Evolutionary conservation across 2,329 filamentous ascomycete species (phyloP).

Genomic region (Botrytis galanthina): DNA sequence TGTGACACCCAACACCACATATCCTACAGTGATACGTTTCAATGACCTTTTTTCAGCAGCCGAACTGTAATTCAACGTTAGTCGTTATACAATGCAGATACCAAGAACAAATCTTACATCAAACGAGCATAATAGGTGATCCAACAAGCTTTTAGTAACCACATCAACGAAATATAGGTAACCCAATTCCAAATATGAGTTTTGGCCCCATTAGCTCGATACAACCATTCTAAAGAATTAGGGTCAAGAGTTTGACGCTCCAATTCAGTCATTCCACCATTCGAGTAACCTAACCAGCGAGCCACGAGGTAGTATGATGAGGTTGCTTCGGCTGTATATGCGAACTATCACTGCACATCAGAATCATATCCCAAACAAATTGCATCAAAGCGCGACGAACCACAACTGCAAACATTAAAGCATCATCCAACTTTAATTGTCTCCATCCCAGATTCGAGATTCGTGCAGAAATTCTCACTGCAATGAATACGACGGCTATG

Average conservation of each 20-base stretch:
- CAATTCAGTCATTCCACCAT: background rate
- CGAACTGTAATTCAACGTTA: background rate
- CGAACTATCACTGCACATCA: constrained; percentile 6
- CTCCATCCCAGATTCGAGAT: constrained; percentile 10
- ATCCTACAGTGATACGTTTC: constrained; percentile 12
- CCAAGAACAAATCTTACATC: background rate
- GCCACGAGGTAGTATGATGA: constrained; percentile 1
- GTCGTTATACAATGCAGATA: background rate
- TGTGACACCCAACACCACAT: background rate
- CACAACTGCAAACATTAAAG: constrained; percentile 4
- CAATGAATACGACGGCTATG: constrained; percentile 7
- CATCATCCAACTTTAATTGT: constrained; percentile 10
- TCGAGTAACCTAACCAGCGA: constrained; percentile 8
- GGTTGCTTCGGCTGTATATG: constrained; percentile 9
- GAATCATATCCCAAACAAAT: background rate
- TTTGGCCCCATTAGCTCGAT: constrained; percentile 14
- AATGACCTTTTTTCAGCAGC: background rate
- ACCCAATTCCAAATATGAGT: constrained; percentile 15
- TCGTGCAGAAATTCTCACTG: background rate
- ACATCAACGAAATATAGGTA: constrained; percentile 10
- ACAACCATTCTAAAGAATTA: constrained; percentile 10
- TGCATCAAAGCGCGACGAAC: background rate
- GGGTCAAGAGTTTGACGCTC: constrained; percentile 14
- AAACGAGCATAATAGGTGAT: constrained; percentile 7
- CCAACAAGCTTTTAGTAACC: constrained; percentile 15